phyloP scores from a whole-genome alignment of 2,329 filamentous ascomycete genomes.

The Penicillium sp. region DNA sequence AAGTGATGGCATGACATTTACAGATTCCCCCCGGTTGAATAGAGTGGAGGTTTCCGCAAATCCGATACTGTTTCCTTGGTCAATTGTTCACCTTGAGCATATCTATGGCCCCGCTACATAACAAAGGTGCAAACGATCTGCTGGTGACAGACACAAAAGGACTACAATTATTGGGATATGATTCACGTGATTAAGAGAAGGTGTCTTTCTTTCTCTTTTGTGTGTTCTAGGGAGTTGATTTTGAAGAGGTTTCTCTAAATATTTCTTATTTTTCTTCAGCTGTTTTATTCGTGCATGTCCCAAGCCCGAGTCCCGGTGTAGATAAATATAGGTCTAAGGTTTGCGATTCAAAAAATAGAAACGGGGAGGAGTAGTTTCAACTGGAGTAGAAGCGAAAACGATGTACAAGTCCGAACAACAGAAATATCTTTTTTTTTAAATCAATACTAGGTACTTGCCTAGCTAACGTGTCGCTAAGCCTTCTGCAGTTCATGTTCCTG shows the following conservation, averaged over 20 bases:
- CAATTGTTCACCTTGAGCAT: conserved; percentile 17
- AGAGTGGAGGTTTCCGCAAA: conserved; percentile 33
- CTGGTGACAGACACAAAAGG: conserved; percentile 1
- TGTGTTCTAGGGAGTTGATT: conserved; percentile 40
- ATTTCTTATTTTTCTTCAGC: conserved; percentile 28
- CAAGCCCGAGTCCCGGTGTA: conserved; percentile 28
- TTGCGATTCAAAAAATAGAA: conserved; percentile 22
- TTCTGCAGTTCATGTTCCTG: not conserved
- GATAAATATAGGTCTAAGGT: conserved; percentile 27
- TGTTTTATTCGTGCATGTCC: conserved; percentile 25
- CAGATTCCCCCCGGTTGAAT: conserved; percentile 34
- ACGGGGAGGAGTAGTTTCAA: not conserved
- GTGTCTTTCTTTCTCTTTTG: conserved; percentile 33
- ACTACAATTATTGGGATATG: conserved; percentile 24
- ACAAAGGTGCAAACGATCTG: not conserved
- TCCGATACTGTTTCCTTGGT: conserved; percentile 22
- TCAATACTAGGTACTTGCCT: too few relatives aligned
- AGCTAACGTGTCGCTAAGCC: too few relatives aligned
- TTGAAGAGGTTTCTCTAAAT: conserved; percentile 30
- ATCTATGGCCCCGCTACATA: conserved; percentile 1
- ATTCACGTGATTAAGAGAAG: conserved; percentile 34
- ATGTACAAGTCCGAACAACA: too few relatives aligned
- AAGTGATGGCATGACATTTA: conserved; percentile 33
- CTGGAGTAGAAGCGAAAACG: conserved; percentile 5
- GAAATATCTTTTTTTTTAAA: too few relatives aligned